Percentiles rank a stretch among this genome's conserved stretches.
These are phyloP conservation scores for Fusarium sp. DNA, from an alignment of 2,329 filamentous ascomycete species.

Conservation along the genomic window DNA sequence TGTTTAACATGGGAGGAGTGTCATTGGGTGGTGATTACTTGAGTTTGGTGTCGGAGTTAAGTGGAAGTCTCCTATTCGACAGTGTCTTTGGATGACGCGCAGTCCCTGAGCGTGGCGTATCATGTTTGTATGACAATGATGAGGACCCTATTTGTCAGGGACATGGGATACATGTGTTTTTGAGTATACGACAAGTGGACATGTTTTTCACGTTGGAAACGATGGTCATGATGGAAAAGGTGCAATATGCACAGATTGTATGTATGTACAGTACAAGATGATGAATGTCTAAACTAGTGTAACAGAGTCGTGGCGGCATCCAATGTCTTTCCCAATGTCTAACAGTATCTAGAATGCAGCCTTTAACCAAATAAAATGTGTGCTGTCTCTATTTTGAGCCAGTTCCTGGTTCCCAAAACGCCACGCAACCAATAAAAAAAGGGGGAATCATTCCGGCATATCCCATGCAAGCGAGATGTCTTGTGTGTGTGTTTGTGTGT, in stretches of 20 bases:
- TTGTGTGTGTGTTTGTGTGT: not conserved
- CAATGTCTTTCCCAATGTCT: not conserved
- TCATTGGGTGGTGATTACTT: not conserved
- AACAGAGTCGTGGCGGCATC: not conserved
- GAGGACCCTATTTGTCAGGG: not conserved
- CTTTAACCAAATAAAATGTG: not conserved
- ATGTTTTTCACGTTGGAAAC: not conserved
- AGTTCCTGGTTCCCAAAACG: slow-evolving; percentile 20
- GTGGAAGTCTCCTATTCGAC: not conserved
- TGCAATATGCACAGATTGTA: not conserved
- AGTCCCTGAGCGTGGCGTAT: not conserved
- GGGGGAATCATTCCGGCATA: slow-evolving; percentile 32
- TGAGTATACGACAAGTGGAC: not conserved
- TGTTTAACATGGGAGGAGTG: not conserved
- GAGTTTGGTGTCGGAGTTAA: not conserved
- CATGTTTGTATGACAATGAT: not conserved
- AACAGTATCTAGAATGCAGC: not conserved
- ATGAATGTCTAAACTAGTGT: not conserved
- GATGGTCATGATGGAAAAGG: not conserved
- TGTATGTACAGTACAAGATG: not conserved
- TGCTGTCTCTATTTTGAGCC: not conserved
- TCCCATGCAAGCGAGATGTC: slow-evolving; percentile 14
- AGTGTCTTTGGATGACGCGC: slow-evolving; percentile 9
- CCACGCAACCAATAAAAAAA: slow-evolving; percentile 26
- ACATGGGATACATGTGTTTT: not conserved